These are phyloP conservation scores for Yarrowia galli DNA, from an alignment of 1,139 yeast genomes.

Conservation along the genomic window DNA sequence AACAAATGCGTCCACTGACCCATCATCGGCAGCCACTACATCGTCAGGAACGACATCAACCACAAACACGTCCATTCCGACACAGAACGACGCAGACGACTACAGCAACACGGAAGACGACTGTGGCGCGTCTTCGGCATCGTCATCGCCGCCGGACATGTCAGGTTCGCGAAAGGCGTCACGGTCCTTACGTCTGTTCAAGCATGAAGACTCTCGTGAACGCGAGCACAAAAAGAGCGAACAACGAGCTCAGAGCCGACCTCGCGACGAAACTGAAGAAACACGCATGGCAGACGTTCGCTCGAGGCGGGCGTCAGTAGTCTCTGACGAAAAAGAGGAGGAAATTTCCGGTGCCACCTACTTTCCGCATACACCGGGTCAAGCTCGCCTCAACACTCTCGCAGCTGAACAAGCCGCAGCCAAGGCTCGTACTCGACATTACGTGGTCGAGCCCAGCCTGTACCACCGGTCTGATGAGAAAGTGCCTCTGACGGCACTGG, in stretches of 20 bases:
- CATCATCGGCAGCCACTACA: conserved; percentile 13
- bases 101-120: conserved; percentile 11
- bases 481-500: conserved; percentile 15
- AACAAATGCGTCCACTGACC: conserved; percentile 4
- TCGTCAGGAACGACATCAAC: conserved; percentile 4
- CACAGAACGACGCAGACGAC: conserved; percentile 19
- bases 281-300: conserved; percentile 15
- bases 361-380: conserved; percentile 22
- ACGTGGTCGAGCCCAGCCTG: conserved; percentile 9
- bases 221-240: conserved; percentile 41
- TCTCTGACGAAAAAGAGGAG: conserved; percentile 19
- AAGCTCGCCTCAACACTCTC: conserved; percentile 16
- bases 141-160: conserved; percentile 30
- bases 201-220: conserved; percentile 48
- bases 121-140: conserved; percentile 11
- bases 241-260: conserved; percentile 31
- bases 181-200: conserved; percentile 58
- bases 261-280: conserved; percentile 14
- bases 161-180: conserved; percentile 60
- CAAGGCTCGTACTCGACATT: conserved; percentile 6
- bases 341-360: conserved; percentile 20
- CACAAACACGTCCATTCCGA: conserved; percentile 32
- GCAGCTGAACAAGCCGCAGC: conserved; percentile 15
- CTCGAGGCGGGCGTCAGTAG: conserved; percentile 11
- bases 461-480: not conserved